phyloP scores from a whole-genome alignment of 2,329 filamentous ascomycete species.

The Xylariaceae sp. region DNA sequence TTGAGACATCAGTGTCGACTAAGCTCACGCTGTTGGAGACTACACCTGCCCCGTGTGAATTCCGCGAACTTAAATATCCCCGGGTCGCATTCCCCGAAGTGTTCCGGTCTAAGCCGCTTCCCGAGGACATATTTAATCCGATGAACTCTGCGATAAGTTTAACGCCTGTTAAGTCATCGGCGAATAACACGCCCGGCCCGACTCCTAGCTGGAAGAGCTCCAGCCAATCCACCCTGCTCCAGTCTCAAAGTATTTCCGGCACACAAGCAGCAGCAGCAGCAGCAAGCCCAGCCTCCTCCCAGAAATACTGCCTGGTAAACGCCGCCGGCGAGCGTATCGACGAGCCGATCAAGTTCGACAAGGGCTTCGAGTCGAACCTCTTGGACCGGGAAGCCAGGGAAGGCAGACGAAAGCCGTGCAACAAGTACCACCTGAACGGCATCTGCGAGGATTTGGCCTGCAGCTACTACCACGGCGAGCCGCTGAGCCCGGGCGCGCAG shows the following conservation, averaged over 20 bases:
- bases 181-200: background rate
- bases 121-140: background rate
- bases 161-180: background rate
- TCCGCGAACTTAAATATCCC: slow-evolving; percentile 11
- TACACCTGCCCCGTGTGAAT: slow-evolving; percentile 7
- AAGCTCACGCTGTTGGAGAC: slow-evolving; percentile 19
- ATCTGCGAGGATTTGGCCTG: slow-evolving; percentile 9
- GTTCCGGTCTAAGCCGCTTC: slow-evolving; percentile 18
- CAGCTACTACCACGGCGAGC: slow-evolving; percentile 16
- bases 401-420: slow-evolving; percentile 9
- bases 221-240: background rate
- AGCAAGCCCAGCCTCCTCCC: background rate
- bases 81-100: slow-evolving; percentile 15
- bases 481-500: slow-evolving; percentile 9
- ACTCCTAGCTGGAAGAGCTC: slow-evolving; percentile 2
- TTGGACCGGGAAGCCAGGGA: slow-evolving; percentile 8
- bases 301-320: slow-evolving; percentile 16
- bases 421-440: slow-evolving; percentile 11
- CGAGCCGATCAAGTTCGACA: slow-evolving; percentile 5
- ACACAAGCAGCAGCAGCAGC: background rate
- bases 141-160: no score
- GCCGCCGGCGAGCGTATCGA: slow-evolving; percentile 11
- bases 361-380: slow-evolving; percentile 1
- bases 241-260: slow-evolving; percentile 1
- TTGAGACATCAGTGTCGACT: slow-evolving; percentile 5